These are phyloP conservation scores for Psilocybe tampanensis DNA, from an alignment of 768 basidiomycete species.

Conservation along the genomic window DNA sequence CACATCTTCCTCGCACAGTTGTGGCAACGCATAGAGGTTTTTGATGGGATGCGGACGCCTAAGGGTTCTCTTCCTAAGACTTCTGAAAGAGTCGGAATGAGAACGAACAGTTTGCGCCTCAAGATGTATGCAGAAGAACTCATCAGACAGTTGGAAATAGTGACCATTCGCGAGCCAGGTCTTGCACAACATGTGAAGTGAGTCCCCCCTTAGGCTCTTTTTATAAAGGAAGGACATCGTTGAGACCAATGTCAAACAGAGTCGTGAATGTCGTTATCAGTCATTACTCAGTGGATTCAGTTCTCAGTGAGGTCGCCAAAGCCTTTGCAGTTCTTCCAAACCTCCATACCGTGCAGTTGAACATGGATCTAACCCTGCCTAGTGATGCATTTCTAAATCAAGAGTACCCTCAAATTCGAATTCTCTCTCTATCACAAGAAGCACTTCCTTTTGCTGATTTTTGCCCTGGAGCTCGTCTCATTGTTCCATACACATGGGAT, in stretches of 20 bases:
- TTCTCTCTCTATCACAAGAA: not conserved
- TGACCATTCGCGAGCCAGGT: constrained; percentile 12
- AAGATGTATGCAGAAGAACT: constrained; percentile 10
- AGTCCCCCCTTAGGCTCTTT: not conserved
- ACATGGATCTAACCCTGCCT: not conserved
- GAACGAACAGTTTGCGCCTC: not conserved
- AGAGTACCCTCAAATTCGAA: not conserved
- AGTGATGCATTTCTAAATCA: not conserved
- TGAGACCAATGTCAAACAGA: not conserved
- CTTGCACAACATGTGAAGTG: constrained; percentile 16
- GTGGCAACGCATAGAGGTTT: constrained; percentile 20
- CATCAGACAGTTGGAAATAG: constrained; percentile 17
- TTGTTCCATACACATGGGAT: not conserved
- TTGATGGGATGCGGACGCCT: not conserved
- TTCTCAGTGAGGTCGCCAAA: constrained; percentile 20
- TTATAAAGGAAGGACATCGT: not conserved
- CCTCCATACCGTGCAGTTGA: constrained; percentile 24
- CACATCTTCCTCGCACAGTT: constrained; percentile 6
- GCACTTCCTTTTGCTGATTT: not conserved
- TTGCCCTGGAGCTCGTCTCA: not conserved
- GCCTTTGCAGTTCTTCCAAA: constrained; percentile 24
- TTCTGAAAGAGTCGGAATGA: not conserved
- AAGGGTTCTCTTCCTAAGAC: not conserved
- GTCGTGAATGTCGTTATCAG: not conserved
- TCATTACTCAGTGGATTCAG: not conserved